A percentile compares a stretch with the other conserved stretches of the same genome.
Evolutionary conservation across 2,329 filamentous ascomycete genomes (phyloP).

Genomic region (Neofusicoccum umdonicola): DNA sequence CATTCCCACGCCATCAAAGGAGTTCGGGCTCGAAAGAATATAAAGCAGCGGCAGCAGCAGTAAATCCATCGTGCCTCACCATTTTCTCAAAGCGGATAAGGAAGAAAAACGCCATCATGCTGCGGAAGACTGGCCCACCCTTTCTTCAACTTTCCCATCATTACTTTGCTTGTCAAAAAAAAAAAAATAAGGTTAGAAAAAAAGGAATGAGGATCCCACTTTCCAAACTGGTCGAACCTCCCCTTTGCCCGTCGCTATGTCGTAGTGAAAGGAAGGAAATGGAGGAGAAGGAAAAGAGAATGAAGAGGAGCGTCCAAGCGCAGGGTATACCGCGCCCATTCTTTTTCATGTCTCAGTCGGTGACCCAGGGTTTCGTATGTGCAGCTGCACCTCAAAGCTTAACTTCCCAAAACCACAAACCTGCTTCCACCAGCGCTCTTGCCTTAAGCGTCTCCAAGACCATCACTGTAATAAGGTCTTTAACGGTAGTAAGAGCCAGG

Average conservation of each 20-base stretch:
- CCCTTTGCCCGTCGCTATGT: background rate
- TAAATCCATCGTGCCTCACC: background rate
- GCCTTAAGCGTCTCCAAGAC: background rate
- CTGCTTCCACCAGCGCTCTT: background rate
- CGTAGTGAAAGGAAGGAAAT: background rate
- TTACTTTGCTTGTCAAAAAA: background rate
- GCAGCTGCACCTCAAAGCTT: background rate
- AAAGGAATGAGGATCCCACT: background rate
- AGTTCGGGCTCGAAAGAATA: background rate
- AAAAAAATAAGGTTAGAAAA: background rate
- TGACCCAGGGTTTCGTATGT: background rate
- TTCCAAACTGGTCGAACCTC: background rate
- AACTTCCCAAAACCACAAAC: background rate
- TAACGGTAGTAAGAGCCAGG: background rate
- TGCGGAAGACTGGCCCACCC: background rate
- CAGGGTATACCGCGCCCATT: background rate
- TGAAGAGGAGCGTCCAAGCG: background rate
- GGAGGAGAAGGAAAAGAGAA: background rate
- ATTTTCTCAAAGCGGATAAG: background rate
- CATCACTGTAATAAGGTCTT: background rate
- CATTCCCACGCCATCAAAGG: background rate
- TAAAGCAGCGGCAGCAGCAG: background rate
- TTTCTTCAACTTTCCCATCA: background rate
- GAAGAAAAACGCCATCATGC: slow-evolving; percentile 8
- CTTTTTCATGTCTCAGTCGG: background rate